Conservation (phyloP, 345 rosid genomes). For the Hirschfeldia incana region DNA sequence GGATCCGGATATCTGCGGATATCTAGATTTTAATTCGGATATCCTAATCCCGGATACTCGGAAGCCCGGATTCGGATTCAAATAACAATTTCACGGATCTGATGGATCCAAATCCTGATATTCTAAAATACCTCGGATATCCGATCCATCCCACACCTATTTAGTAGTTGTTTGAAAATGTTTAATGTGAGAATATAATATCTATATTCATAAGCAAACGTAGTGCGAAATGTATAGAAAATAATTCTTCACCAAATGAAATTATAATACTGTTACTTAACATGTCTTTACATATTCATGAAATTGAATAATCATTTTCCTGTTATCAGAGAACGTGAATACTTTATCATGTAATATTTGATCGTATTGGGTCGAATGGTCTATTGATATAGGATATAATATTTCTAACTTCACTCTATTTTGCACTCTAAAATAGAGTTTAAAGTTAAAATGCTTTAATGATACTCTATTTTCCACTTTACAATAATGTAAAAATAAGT, state of each 20-base stretch:
- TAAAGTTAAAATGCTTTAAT: too few species aligned
- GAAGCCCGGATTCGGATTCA: too few species aligned
- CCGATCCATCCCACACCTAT: not conserved
- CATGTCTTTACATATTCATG: not conserved
- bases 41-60: too few species aligned
- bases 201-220: not conserved
- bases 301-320: not conserved
- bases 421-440: too few species aligned
- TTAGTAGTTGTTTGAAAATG: not conserved
- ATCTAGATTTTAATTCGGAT: too few species aligned
- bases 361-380: not conserved
- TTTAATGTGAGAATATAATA: not conserved
- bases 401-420: too few species aligned
- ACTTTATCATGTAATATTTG: not conserved
- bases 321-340: not conserved
- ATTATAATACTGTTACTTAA: not conserved
- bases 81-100: too few species aligned
- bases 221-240: not conserved
- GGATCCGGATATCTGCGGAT: too few species aligned
- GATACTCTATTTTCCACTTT: too few species aligned
- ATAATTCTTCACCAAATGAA: not conserved
- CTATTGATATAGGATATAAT: not conserved
- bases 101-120: too few species aligned
- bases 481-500: too few species aligned
- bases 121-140: too few species aligned